Base-by-base conservation (phyloP, 768 basidiomycete genomes). In the Daedaleopsis sinensis region DNA sequence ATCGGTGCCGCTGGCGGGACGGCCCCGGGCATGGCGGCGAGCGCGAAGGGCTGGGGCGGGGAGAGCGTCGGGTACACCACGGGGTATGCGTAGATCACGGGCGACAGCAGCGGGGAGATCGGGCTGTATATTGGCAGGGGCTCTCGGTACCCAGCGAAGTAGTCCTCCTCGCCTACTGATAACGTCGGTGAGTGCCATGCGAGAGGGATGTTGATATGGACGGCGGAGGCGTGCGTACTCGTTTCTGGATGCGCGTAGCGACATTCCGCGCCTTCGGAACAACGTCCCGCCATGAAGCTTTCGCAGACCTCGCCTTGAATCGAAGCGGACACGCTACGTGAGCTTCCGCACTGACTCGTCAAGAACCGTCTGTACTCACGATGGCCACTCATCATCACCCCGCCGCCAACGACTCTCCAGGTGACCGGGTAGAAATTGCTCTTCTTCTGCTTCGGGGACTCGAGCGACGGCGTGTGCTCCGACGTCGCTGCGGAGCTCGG, bases 401-500 rank as follows among this genome's bases (percentile, higher is more conserved):
- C 90, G 15, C 90, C 90, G 0, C 90, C 88, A 53, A 91, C 88
- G 13, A 91, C 89, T 46, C 90, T 80, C 90, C 90, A 91, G 5
- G 82, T 79, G 49, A 91, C 79, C 27, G 89, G 88, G 65, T 84
- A 87, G 70, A 77, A 88, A 59, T 84, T 67, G 44, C 68, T 72
- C 62, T 70, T 75, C 36, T 78, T 77, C 46, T 80, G 79, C 37
- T 73, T 70, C 11, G 55, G 67, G 19, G 38, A 27, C 37, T 51
- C 44, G 21, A 36, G 35, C 16, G 27, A 47, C 18, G 53, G 16
- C 3, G 51, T 39, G 2, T 42, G 47, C 21, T 60, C 49, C 19
- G 53, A 56, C 12, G 60, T 57, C 15, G 51, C 56, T 19, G 49
- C 46, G 1, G 58, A 52, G 32, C 55, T 50, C 5, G 47, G 32